Conservation (phyloP, 1,139 yeast species). For the Candida sojae region DNA sequence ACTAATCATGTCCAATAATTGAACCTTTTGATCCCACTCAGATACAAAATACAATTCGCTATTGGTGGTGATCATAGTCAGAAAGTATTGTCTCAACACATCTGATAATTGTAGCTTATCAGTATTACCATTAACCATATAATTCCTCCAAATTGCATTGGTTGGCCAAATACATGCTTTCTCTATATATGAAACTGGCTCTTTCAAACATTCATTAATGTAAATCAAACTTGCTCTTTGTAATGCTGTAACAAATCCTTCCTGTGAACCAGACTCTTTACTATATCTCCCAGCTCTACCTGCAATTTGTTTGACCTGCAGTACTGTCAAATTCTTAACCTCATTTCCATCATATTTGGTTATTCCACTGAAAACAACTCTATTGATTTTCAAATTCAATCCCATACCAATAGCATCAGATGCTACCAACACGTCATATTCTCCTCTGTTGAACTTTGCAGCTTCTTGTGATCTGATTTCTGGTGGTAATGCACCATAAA, state of each 20-base stretch:
- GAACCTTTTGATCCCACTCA: conserved; percentile 44
- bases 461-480: conserved; percentile 92
- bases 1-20: conserved; percentile 48
- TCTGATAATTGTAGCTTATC: conserved; percentile 25
- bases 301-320: conserved; percentile 87
- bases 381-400: conserved; percentile 74
- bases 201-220: conserved; percentile 45
- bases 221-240: conserved; percentile 40
- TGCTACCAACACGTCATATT: conserved; percentile 80
- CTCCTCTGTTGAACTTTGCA: conserved; percentile 68
- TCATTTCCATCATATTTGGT: conserved; percentile 71
- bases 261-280: conserved; percentile 36
- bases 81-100: not conserved
- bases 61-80: conserved; percentile 8
- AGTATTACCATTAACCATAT: conserved; percentile 52
- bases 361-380: conserved; percentile 72
- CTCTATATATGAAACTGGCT: conserved; percentile 46
- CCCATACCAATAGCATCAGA: conserved; percentile 99
- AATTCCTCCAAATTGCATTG: conserved; percentile 58
- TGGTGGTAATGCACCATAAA: conserved; percentile 95
- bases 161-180: conserved; percentile 76
- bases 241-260: conserved; percentile 66
- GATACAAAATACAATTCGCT: conserved; percentile 39
- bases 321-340: conserved; percentile 50
- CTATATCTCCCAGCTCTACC: conserved; percentile 92